Base-by-base conservation (phyloP, 306 rosid species). In the Corylus heterophylla region DNA sequence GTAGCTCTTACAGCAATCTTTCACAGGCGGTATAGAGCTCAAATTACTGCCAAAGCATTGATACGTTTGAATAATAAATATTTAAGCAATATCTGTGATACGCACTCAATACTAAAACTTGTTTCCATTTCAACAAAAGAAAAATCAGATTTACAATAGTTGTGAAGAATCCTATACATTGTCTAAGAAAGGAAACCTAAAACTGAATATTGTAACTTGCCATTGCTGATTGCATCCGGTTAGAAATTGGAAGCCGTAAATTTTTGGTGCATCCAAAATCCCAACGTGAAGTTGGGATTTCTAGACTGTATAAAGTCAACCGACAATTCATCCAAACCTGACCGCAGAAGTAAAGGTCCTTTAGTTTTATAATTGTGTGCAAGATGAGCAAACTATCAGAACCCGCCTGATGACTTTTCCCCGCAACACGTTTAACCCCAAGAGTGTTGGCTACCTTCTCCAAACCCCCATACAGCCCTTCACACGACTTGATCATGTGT, bases 41-140 rank as follows among this genome's bases (percentile, higher is more conserved):
- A 88, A 83, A 82, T 95, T 52, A 81, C 89, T 44, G 77, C 94
- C 83, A 90, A 85, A 66, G 98, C 98, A 25, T 84, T 95, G 84
- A 90, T 87, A 0, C 91, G 98, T 80, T 95, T 95, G 88, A 86
- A 89, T 74, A 88, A 92, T 69, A 90, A 86, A 87, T 76, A 91
- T 81, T 98, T 95, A 80, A 81, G 90, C 27, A 47, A 3, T 25
- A 25, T 54, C 51, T 18, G 20, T 54, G 7, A 54, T 22, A 18
- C 22, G 25, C 20, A 54, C 20, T 1, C 59, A 4, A 22, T 14
- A 1, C 51, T 54, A 18, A 54, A 17, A n/a, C 12, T 54, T 54
- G 22, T 25, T 22, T 70, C n/a, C 50, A 39, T 73, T 67, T 78
- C 58, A 31, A 17, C 5, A 22, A 22, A 22, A 22, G 25, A 22